phyloP scores from a whole-genome alignment of 139 green algal genomes.

The Mesotaenium endlicherianum region DNA sequence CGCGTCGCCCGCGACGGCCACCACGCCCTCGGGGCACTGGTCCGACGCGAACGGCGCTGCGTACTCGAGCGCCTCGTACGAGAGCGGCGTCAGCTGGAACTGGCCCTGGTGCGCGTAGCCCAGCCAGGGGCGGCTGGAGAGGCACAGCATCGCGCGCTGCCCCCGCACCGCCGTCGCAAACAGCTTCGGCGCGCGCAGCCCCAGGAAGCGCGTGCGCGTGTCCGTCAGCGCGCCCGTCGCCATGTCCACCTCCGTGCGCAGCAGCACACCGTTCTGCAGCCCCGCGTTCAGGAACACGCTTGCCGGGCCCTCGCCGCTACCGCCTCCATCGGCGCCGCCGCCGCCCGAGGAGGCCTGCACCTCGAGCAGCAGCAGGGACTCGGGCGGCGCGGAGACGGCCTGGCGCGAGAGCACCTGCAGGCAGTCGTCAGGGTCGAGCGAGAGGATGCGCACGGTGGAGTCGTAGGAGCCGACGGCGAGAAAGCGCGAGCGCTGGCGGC shows the following conservation, averaged over 20 bases:
- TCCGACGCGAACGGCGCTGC: constrained; percentile 75
- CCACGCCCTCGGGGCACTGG: constrained; percentile 95
- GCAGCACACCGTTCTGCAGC: constrained; percentile 89
- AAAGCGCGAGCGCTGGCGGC: constrained; percentile 73
- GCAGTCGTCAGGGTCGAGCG: constrained; percentile 78
- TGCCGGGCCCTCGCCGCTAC: constrained; percentile 41
- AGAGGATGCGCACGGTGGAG: constrained; percentile 82
- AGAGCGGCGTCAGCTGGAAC: constrained; percentile 85
- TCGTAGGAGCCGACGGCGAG: constrained; percentile 86
- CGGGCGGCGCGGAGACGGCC: constrained; percentile 43
- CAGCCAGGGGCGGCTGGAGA: constrained; percentile 90
- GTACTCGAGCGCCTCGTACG: constrained; percentile 75
- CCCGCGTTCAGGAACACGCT: constrained; percentile 89
- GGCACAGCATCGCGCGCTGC: constrained; percentile 82
- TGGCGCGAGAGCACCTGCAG: constrained; percentile 70
- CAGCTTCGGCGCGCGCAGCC: constrained; percentile 78
- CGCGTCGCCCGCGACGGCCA: constrained; percentile 84
- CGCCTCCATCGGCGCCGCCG: constrained; percentile 39
- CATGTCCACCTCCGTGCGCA: constrained; percentile 87
- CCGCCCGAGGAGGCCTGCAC: constrained; percentile 29
- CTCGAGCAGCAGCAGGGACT: constrained; percentile 55
- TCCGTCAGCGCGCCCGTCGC: constrained; percentile 77
- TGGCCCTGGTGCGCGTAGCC: constrained; percentile 85
- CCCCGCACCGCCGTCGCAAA: constrained; percentile 59
- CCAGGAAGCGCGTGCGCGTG: constrained; percentile 90